Evolutionary conservation across 805 yeast species (phyloP).

Genomic region (Candida khao-thaluensis): DNA sequence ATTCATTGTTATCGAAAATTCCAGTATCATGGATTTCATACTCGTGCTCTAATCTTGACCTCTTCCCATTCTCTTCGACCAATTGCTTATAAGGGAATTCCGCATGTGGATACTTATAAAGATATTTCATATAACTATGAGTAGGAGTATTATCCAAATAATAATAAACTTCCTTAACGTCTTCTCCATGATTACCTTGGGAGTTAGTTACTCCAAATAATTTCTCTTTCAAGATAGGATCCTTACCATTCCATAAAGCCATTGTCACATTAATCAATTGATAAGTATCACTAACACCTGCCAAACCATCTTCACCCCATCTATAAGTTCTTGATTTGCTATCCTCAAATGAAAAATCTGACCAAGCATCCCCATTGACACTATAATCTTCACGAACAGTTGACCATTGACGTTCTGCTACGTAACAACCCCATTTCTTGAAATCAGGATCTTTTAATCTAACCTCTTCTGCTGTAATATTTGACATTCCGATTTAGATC

Average conservation of each 20-base stretch:
- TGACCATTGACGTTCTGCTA: constrained; percentile 86
- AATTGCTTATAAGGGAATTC: constrained; percentile 80
- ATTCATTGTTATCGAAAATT: constrained; percentile 66
- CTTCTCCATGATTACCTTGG: constrained; percentile 96
- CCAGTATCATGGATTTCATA: constrained; percentile 84
- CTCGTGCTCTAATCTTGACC: constrained; percentile 69
- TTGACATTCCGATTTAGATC: no score
- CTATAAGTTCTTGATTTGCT: constrained; percentile 78
- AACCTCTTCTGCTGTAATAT: constrained; percentile 36
- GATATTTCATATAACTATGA: constrained; percentile 86
- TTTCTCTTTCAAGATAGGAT: constrained; percentile 79
- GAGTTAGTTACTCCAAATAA: constrained; percentile 87
- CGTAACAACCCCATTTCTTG: constrained; percentile 90
- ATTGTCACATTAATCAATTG: constrained; percentile 73
- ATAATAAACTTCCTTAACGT: constrained; percentile 81
- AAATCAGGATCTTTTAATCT: constrained; percentile 46
- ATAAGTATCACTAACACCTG: constrained; percentile 84
- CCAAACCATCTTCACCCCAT: constrained; percentile 96
- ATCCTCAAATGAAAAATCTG: constrained; percentile 80
- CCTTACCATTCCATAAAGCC: constrained; percentile 91
- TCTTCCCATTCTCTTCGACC: constrained; percentile 61
- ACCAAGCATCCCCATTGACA: constrained; percentile 86
- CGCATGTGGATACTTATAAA: constrained; percentile 88
- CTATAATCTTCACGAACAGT: constrained; percentile 89
- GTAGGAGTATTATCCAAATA: constrained; percentile 91